These are phyloP conservation scores for Paxillus ammoniavirescens DNA, from an alignment of 768 basidiomycete genomes.

Conservation along the genomic window DNA sequence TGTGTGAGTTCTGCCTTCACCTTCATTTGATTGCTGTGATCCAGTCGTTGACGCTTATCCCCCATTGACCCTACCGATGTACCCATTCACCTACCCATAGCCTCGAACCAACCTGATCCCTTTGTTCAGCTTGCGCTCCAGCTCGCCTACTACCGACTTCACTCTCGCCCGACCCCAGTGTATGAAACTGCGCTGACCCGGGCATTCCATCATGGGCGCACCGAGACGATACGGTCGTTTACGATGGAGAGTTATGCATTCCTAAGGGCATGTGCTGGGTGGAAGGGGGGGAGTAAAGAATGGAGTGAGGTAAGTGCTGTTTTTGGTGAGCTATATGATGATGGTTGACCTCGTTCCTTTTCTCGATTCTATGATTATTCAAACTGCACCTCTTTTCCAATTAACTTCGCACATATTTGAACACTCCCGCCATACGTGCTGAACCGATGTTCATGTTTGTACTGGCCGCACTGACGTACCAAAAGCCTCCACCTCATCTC, in stretches of 20 bases:
- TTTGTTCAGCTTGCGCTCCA: slow-evolving; percentile 92
- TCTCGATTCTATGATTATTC: no score
- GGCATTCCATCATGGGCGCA: slow-evolving; percentile 82
- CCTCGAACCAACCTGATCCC: slow-evolving; percentile 67
- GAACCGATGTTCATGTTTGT: slow-evolving; percentile 2
- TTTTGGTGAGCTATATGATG: background rate
- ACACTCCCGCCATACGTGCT: slow-evolving; percentile 1
- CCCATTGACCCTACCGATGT: background rate
- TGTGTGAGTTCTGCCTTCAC: slow-evolving; percentile 48
- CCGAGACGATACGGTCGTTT: slow-evolving; percentile 82
- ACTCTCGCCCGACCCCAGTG: slow-evolving; percentile 76
- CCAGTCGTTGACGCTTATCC: no score
- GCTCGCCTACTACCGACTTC: slow-evolving; percentile 84
- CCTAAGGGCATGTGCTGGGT: slow-evolving; percentile 19
- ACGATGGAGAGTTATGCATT: slow-evolving; percentile 72
- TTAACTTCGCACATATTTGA: slow-evolving; percentile 22
- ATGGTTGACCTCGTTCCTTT: background rate
- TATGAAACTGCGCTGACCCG: slow-evolving; percentile 93
- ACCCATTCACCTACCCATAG: slow-evolving; percentile 27
- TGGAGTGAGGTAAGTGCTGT: slow-evolving; percentile 11
- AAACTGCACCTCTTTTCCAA: slow-evolving; percentile 1
- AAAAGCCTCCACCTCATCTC: slow-evolving; percentile 24
- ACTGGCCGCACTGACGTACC: background rate
- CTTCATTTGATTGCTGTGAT: no score
- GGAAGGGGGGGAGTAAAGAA: slow-evolving; percentile 11